A percentile compares a stretch with the other conserved stretches of the same genome.
phyloP scores from a whole-genome alignment of 2,329 filamentous ascomycete genomes.

The Aureobasidium sp. region DNA sequence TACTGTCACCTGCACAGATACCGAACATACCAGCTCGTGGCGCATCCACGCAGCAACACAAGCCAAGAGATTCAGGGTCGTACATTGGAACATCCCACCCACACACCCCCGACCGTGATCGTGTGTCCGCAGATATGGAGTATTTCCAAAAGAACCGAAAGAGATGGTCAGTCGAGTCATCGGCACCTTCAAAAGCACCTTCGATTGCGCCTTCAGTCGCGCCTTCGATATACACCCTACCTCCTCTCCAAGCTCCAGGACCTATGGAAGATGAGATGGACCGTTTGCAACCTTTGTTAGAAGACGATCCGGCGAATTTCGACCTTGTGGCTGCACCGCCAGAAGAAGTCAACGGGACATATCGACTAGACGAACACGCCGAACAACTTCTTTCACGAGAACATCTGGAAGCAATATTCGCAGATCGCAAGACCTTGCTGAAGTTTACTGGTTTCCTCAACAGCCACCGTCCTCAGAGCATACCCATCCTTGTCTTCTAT shows the following conservation, averaged over 20 bases:
- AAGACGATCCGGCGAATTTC: constrained; percentile 47
- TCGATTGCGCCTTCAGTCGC: not conserved
- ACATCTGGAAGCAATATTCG: constrained; percentile 57
- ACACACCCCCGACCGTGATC: not conserved
- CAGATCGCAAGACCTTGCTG: constrained; percentile 52
- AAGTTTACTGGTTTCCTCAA: constrained; percentile 61
- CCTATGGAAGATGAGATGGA: constrained; percentile 31
- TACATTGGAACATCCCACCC: not conserved
- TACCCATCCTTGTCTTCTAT: constrained; percentile 61
- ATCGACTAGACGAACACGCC: constrained; percentile 55
- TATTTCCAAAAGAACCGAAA: not conserved
- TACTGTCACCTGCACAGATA: not conserved
- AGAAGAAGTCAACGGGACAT: constrained; percentile 27
- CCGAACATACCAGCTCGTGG: not conserved
- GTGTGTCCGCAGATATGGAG: not conserved
- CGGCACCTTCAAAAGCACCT: not conserved
- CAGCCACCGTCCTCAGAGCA: constrained; percentile 49
- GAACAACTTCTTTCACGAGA: constrained; percentile 57
- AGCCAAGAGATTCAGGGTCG: not conserved
- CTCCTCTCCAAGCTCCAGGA: constrained; percentile 37
- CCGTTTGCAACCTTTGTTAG: constrained; percentile 38
- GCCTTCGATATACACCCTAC: constrained; percentile 19
- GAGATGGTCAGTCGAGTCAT: not conserved
- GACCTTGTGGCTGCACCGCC: constrained; percentile 40
- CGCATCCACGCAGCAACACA: not conserved